These are phyloP conservation scores for Starmerella geochares DNA, from an alignment of 805 yeast species.

Conservation along the genomic window DNA sequence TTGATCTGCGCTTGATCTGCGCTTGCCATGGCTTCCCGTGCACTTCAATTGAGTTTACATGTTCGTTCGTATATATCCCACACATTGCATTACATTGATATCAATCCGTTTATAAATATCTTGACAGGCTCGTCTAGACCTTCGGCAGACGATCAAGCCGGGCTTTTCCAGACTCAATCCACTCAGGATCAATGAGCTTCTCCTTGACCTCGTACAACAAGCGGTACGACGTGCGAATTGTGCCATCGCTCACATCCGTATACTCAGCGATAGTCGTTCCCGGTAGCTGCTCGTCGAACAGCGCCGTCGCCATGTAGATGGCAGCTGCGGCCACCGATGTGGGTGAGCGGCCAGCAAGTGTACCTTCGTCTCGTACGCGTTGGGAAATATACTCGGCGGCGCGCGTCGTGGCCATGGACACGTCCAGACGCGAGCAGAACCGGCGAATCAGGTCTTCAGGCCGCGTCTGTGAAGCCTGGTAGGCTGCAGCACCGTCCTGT, in stretches of 20 bases:
- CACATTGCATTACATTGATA: too few species aligned
- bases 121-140: slow-evolving; percentile 11
- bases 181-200: slow-evolving; percentile 60
- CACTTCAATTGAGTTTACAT: background rate
- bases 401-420: slow-evolving; percentile 71
- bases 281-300: slow-evolving; percentile 67
- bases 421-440: slow-evolving; percentile 89
- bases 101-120: background rate
- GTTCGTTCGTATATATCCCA: too few species aligned
- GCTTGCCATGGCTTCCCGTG: too few species aligned
- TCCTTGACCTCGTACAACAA: slow-evolving; percentile 65
- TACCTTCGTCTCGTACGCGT: slow-evolving; percentile 81
- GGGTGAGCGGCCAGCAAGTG: slow-evolving; percentile 92
- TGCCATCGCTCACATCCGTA: slow-evolving; percentile 94
- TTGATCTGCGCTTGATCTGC: too few species aligned
- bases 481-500: slow-evolving; percentile 26
- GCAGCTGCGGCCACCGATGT: slow-evolving; percentile 97
- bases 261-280: slow-evolving; percentile 80
- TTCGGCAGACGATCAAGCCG: slow-evolving; percentile 39
- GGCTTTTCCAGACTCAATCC: slow-evolving; percentile 62
- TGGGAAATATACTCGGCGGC: slow-evolving; percentile 91
- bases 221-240: slow-evolving; percentile 85
- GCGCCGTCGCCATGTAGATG: slow-evolving; percentile 81
- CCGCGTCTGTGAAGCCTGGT: slow-evolving; percentile 69
- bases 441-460: slow-evolving; percentile 93